Conservation (phyloP, 148 eudicot species). For the Persicaria tinctoria region DNA sequence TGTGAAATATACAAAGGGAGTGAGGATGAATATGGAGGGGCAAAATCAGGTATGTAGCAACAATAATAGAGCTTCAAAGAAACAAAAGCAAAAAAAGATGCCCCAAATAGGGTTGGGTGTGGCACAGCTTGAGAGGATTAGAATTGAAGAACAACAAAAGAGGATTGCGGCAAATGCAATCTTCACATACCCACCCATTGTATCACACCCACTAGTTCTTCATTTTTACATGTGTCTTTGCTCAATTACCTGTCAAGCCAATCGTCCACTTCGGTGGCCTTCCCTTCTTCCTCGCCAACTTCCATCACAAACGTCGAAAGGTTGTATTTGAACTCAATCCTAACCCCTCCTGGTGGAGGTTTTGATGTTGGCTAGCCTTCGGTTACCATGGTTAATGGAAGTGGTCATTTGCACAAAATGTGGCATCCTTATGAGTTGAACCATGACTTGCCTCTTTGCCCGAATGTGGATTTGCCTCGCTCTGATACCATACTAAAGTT, state of each 20-base stretch:
- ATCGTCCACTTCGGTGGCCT: constrained; percentile 21
- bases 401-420: constrained; percentile 25
- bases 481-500: constrained; percentile 5
- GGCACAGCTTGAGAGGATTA: constrained; percentile 82
- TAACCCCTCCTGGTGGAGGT: constrained; percentile 11
- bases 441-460: constrained; percentile 12
- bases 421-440: constrained; percentile 38
- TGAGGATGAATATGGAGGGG: constrained; percentile 48
- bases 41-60: constrained; percentile 29
- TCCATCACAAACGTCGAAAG: constrained; percentile 19
- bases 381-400: constrained; percentile 19
- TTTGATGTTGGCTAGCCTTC: constrained; percentile 25
- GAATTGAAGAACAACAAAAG: constrained; percentile 56
- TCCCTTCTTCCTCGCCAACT: constrained; percentile 23
- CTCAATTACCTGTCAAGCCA: constrained; percentile 28
- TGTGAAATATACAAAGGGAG: not conserved
- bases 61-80: constrained; percentile 43
- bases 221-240: constrained; percentile 14
- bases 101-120: constrained; percentile 95
- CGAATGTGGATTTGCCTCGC: constrained; percentile 19
- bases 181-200: constrained; percentile 17
- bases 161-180: constrained; percentile 21
- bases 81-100: constrained; percentile 52
- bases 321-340: constrained; percentile 17
- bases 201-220: constrained; percentile 25